Base-by-base conservation (phyloP, 805 yeast species). In the Sungouiella blattae region DNA sequence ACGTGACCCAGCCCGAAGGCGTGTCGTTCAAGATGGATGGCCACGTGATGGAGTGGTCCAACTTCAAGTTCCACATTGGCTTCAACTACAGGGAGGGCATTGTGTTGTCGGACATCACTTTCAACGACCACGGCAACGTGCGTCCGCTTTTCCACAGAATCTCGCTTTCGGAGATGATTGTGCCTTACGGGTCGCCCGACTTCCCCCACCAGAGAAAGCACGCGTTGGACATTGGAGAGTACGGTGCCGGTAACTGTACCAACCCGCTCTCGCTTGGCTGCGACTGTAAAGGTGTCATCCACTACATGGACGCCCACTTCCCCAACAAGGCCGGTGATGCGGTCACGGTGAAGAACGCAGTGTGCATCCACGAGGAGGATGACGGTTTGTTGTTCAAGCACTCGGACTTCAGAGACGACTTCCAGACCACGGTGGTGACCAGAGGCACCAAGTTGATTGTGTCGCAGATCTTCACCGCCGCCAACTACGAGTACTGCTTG, bases 31-130 rank as follows among this genome's bases (percentile, higher is more conserved):
- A 71, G 47, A 71, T 83, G 78, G 69, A 70, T 37, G 87, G 86
- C 35, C 73, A 81, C 52, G 69, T 76, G 35, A 78, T 84, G 72
- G 72, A 71, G 43, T 84, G 93, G 93, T 78, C 83, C 46, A 84
- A 83, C 66, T 84, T 77, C 70, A 71, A 75, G 43, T 71, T 84
- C 68, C 91, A 84, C 61, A 67, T 84, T 58, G 93, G 93, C 25
- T 84, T 84, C 75, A 84, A 84, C 69, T 81, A 83, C 67, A 75
- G 91, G 67, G 93, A 84, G 62, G 93, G 93, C 45, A 79, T 84
- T 57, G 91, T 84, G 20, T 71, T 84, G 44, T 75, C 81, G 48
- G 88, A 84, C 60, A 72, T 84, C 53, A 62, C 74, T 24, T 83
- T 78, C 71, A 80, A 83, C 52, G 91, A 83, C 56, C 86, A 80